Conservation (phyloP, 2,329 filamentous ascomycete genomes). For the Hypoxylon sp. region DNA sequence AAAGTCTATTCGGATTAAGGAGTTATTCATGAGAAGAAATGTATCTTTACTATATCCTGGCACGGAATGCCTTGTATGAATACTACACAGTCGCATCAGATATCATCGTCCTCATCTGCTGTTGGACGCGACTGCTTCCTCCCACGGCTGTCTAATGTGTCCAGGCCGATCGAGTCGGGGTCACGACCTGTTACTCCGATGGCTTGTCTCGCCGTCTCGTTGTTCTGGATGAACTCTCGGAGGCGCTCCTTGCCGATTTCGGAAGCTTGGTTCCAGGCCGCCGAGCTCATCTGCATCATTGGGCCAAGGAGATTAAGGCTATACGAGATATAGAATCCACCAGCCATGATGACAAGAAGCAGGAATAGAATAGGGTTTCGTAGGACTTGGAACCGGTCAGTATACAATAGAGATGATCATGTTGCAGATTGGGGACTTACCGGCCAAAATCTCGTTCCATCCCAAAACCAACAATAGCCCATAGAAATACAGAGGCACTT, state of each 20-base stretch:
- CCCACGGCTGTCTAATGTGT: slow-evolving; percentile 67
- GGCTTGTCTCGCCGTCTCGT: slow-evolving; percentile 84
- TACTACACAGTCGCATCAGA: slow-evolving; percentile 48
- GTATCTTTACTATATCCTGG: slow-evolving; percentile 43
- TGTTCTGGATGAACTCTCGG: slow-evolving; percentile 86
- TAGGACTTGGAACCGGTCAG: slow-evolving; percentile 69
- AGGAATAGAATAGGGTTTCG: slow-evolving; percentile 95
- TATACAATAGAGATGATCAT: slow-evolving; percentile 12
- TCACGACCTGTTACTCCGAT: slow-evolving; percentile 73
- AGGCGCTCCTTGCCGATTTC: slow-evolving; percentile 93
- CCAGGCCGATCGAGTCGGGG: slow-evolving; percentile 63
- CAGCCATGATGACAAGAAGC: slow-evolving; percentile 78
- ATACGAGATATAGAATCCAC: slow-evolving; percentile 88
- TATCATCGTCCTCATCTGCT: slow-evolving; percentile 63
- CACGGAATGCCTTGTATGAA: slow-evolving; percentile 25
- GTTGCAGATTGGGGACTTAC: slow-evolving; percentile 63
- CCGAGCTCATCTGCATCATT: slow-evolving; percentile 94
- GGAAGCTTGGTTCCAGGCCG: slow-evolving; percentile 83
- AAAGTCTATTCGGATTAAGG: slow-evolving; percentile 26
- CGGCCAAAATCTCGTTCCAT: slow-evolving; percentile 98
- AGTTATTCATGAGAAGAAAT: slow-evolving; percentile 30
- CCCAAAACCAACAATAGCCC: slow-evolving; percentile 86
- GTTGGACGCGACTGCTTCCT: slow-evolving; percentile 56
- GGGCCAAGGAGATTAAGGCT: slow-evolving; percentile 95
- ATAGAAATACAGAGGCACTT: slow-evolving; percentile 96